Percentiles rank a stretch among this genome's conserved stretches.
These are phyloP conservation scores for Picea engelmannii DNA, from an alignment of 83 land plant genomes.

Conservation along the genomic window DNA sequence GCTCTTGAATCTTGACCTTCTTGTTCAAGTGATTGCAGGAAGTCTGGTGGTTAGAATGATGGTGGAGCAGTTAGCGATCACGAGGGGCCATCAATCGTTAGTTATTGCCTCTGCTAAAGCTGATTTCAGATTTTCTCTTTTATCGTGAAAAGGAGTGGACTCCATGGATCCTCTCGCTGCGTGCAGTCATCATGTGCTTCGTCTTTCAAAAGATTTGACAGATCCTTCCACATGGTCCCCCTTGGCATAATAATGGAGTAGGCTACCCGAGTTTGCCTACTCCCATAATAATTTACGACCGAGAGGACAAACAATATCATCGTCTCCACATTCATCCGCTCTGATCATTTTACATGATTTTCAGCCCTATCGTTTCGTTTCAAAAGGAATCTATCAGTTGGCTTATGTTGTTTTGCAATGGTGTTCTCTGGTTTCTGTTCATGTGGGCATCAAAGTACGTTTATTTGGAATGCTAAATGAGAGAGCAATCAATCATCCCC, in stretches of 20 bases:
- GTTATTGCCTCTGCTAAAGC: not conserved
- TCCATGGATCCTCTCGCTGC: not conserved
- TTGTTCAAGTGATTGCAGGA: too few relatives aligned
- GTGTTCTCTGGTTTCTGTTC: not conserved
- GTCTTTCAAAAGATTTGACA: not conserved
- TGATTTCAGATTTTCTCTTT: not conserved
- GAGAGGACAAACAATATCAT: not conserved
- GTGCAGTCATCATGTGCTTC: not conserved
- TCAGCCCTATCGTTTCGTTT: not conserved
- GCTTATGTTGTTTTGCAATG: not conserved
- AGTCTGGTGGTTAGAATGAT: not conserved
- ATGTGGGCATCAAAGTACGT: not conserved
- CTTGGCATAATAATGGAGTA: too few relatives aligned
- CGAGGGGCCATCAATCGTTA: not conserved
- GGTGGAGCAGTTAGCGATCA: not conserved
- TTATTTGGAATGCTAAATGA: not conserved
- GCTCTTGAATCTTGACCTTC: too few relatives aligned
- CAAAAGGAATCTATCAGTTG: too few relatives aligned
- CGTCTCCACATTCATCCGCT: not conserved
- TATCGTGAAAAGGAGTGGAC: not conserved
- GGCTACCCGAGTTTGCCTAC: too few relatives aligned
- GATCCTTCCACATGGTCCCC: too few relatives aligned
- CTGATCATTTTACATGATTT: not conserved
- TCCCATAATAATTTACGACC: not conserved
- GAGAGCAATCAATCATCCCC: conserved; percentile 6